phyloP scores from a whole-genome alignment of 768 basidiomycete genomes.

The Phanerodontia chrysosporium region DNA sequence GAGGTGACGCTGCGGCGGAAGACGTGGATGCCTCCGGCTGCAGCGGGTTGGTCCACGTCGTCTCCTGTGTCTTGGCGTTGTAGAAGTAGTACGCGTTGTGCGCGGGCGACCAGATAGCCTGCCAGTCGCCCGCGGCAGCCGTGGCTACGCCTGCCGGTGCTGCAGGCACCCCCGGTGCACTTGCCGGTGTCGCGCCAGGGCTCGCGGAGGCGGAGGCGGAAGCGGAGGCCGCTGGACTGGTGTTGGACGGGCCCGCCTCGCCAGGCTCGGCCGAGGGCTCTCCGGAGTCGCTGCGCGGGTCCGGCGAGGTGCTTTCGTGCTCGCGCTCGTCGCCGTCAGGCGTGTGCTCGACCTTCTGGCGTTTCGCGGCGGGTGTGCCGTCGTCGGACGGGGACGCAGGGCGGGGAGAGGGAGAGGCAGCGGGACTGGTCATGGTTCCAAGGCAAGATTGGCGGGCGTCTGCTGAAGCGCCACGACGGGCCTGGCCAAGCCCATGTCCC shows the following conservation, averaged over 20 bases:
- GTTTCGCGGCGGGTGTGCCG: not conserved
- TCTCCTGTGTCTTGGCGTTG: conserved; percentile 71
- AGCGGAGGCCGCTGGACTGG: no score
- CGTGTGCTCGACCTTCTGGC: not conserved
- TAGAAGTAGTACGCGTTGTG: conserved; percentile 85
- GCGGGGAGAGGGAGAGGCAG: conserved; percentile 6
- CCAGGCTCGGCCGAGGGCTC: not conserved
- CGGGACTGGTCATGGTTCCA: conserved; percentile 11
- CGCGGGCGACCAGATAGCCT: conserved; percentile 74
- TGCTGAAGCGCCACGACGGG: not conserved
- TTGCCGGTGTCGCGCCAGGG: not conserved
- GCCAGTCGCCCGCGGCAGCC: conserved; percentile 46
- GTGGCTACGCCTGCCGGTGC: conserved; percentile 7
- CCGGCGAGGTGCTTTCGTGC: not conserved
- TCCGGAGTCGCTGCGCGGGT: not conserved
- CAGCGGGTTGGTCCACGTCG: conserved; percentile 82
- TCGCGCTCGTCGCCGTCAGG: not conserved
- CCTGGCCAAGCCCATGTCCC: conserved; percentile 1
- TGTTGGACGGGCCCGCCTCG: not conserved
- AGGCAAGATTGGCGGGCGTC: conserved; percentile 2
- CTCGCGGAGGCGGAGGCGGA: not conserved
- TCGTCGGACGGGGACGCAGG: not conserved
- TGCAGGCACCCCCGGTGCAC: not conserved
- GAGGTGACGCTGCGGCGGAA: conserved; percentile 21
- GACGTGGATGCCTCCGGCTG: conserved; percentile 30